Evolutionary conservation across 1,139 yeast species (phyloP), one percentile per base, ranked within the genome.

Genomic region (Yamadazyma spencermartinsiae): DNA sequence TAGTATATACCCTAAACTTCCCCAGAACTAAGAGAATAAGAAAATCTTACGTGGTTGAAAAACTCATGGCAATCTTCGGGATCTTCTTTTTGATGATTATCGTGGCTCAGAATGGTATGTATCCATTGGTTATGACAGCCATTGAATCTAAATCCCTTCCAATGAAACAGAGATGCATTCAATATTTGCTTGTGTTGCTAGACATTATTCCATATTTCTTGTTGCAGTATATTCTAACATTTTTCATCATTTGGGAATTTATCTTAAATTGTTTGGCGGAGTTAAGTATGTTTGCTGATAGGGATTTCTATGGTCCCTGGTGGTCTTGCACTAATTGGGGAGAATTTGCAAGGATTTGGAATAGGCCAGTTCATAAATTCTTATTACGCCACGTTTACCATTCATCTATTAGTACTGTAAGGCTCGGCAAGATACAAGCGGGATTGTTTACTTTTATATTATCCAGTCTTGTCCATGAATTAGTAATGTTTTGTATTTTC

Each of bases 261-360:
- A 92, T 90, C 38, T 65, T 90, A 48, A 90, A 89, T 55, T 84
- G 85, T 13, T 78, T 92, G 51, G 98, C 96, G 0, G 98, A 92
- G 58, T 66, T 92, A 32, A 83, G 95, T 14, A 54, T 74, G 38
- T 92, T 83, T 61, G 96, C 90, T 2, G 98, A 92, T 57, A 76
- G 98, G 31, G 86, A 85, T 49, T 92, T 92, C 59, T 92, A 92
- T 54, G 95, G 95, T 3, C 87, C 89, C 31, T 92, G 98, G 98
- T 92, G 98, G 98, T 87, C 92, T 50, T 86, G 95, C 49, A 80
- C 86, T 20, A 84, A 89, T 35, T 92, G 97, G 96, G 89, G 86
- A 40, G 92, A 89, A 57, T 92, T 86, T 63, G 86, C 97, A 8
- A 76, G 97, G 48, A 81, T 86, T 48, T 94, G 99, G 98, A 92